Evolutionary conservation across 257 asterid species (phyloP), one percentile per base, ranked within the genome.

Genomic region (Orobanche coerulescens): DNA sequence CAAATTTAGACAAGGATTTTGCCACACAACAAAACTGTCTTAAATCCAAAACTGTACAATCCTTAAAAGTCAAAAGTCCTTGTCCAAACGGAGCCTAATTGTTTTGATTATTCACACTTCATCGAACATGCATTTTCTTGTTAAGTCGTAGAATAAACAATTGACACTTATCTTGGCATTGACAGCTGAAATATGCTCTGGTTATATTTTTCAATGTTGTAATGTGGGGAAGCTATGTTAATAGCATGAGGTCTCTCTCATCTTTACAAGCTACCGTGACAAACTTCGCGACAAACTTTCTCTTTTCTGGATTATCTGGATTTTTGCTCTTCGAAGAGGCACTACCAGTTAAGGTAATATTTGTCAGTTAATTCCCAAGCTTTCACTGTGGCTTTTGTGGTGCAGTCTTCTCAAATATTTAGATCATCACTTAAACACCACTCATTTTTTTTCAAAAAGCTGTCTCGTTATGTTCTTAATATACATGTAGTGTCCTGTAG

Each of bases 151-250:
- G 15, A 25, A 62, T 57, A 33, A 25, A 14, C 67, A 24, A 67
- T 34, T 69, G 53, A 68, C 60, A 49, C 44, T 70, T 56, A 14
- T n/a, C 40, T 63, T 11, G 31, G 15, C 58, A 23, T 59, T 52
- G 64, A 42, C 87, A 86, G 95, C 61, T 88, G 62, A 82, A 77
- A 75, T 92, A 81, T 72, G 87, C 72, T 6, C 52, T 81, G 75
- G 94, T 88, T 67, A 66, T 88, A 62, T 33, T 79, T 15, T 80
- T 81, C 84, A 92, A 88, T 63, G 79, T 82, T 31, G 26, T 79
- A 15, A 92, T 92, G 96, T 92, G 98, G 98, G 98, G 95, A 70
- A 88, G 95, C 78, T 92, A 84, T 66, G 80, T 92, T 42, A 86
- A 81, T 80, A 92, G 96, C 83, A 74, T 84, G 73, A 88, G 83